Conservation (phyloP, 1,284 basidiomycete genomes). For the Papiliotrema flavescens region DNA sequence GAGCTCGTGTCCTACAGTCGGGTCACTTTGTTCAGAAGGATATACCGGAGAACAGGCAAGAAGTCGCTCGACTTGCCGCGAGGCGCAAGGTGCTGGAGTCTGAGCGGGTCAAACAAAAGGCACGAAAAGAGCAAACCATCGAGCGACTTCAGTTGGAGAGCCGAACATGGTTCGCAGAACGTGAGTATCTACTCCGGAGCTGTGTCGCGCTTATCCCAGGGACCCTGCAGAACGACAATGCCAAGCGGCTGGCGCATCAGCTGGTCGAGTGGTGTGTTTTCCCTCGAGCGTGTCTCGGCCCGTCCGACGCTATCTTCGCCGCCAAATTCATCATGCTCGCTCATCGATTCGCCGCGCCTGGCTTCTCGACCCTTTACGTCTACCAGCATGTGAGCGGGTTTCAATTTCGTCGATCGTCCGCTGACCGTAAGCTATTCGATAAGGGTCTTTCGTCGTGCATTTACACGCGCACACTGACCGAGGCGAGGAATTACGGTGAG, state of each 20-base stretch:
- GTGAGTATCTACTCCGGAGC: slow-evolving; percentile 49
- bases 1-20: not conserved
- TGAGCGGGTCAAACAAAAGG: slow-evolving; percentile 26
- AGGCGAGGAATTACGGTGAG: slow-evolving; percentile 89
- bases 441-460: slow-evolving; percentile 79
- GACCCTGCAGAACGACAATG: slow-evolving; percentile 21
- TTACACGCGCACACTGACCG: slow-evolving; percentile 91
- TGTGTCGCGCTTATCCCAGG: slow-evolving; percentile 5
- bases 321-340: slow-evolving; percentile 84
- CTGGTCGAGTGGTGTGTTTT: slow-evolving; percentile 79
- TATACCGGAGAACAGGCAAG: no score
- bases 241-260: slow-evolving; percentile 18
- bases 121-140: slow-evolving; percentile 49
- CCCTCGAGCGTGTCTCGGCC: slow-evolving; percentile 85
- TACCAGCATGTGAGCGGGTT: slow-evolving; percentile 69
- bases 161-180: slow-evolving; percentile 77
- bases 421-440: slow-evolving; percentile 61
- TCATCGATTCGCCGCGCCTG: slow-evolving; percentile 78
- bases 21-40: no score
- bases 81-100: slow-evolving; percentile 18
- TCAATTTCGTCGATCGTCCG: not conserved
- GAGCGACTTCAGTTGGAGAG: slow-evolving; percentile 78
- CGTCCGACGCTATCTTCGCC: slow-evolving; percentile 93
- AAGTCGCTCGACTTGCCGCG: not conserved
- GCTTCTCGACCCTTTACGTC: slow-evolving; percentile 78